These are phyloP conservation scores for Westerdykella ornata DNA, from an alignment of 2,329 filamentous ascomycete genomes.

Conservation along the genomic window DNA sequence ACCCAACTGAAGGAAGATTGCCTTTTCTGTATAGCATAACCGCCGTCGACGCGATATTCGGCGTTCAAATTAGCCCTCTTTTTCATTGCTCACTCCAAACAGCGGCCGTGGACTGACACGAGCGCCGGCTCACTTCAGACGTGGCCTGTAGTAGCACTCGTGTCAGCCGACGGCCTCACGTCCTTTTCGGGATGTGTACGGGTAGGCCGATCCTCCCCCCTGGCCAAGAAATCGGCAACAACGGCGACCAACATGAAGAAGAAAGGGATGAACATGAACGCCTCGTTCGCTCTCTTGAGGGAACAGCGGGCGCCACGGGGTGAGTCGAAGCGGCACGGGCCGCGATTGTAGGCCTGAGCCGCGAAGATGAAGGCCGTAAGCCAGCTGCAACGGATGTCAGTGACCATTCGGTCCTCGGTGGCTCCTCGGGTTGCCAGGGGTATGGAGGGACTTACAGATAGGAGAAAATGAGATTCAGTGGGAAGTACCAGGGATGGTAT, in stretches of 20 bases:
- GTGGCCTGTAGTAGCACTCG: background rate
- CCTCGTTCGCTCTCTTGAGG: slow-evolving; percentile 38
- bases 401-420: no score
- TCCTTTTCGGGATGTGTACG: background rate
- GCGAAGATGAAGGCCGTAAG: slow-evolving; percentile 46
- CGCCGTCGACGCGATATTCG: no score
- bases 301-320: slow-evolving; percentile 33
- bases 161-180: background rate
- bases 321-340: slow-evolving; percentile 25
- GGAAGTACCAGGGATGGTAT: slow-evolving; percentile 34
- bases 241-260: slow-evolving; percentile 37
- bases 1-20: no score
- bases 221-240: slow-evolving; percentile 28
- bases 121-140: no score
- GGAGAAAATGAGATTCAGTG: slow-evolving; percentile 42
- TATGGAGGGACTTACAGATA: slow-evolving; percentile 28
- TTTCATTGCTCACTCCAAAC: no score
- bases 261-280: slow-evolving; percentile 43
- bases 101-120: no score
- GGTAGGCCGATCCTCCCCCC: slow-evolving; percentile 5
- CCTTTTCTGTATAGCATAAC: no score
- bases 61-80: no score
- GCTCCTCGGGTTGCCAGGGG: background rate
- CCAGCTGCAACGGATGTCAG: slow-evolving; percentile 24
- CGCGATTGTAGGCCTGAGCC: slow-evolving; percentile 40